phyloP scores from a whole-genome alignment of 2,329 filamentous ascomycete species.

The Aspergillus costaricaensis region DNA sequence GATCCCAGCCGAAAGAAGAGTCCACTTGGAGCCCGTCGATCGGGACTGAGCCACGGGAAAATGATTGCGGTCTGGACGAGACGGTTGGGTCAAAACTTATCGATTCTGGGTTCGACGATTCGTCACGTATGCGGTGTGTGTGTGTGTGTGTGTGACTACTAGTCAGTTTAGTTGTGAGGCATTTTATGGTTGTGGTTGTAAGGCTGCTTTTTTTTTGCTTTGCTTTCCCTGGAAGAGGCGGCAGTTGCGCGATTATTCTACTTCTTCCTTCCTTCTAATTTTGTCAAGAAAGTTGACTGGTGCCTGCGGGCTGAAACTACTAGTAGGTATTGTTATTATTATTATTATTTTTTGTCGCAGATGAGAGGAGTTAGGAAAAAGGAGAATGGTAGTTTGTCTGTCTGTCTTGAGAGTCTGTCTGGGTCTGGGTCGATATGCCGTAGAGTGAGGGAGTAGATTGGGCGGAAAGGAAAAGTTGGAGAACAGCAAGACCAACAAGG shows the following conservation, averaged over 20 bases:
- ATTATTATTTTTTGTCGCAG: background rate
- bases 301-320: background rate
- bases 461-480: background rate
- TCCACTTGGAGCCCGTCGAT: constrained; percentile 6
- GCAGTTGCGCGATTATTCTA: constrained; percentile 3
- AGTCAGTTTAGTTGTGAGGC: background rate
- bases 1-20: constrained; percentile 5
- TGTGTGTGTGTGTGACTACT: background rate
- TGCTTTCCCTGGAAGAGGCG: background rate
- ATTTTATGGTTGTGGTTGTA: background rate
- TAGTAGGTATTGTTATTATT: background rate
- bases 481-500: too few species aligned
- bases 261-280: background rate
- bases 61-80: constrained; percentile 5
- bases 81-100: background rate
- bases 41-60: constrained; percentile 4
- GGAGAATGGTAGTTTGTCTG: background rate
- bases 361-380: background rate
- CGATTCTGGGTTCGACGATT: background rate
- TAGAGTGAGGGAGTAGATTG: background rate
- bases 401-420: too few species aligned
- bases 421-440: background rate
- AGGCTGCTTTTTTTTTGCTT: background rate
- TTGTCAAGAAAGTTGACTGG: background rate
- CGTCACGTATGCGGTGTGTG: background rate